These are phyloP conservation scores for Fusarium cicatricum DNA, from an alignment of 2,329 filamentous ascomycete species.

Conservation along the genomic window DNA sequence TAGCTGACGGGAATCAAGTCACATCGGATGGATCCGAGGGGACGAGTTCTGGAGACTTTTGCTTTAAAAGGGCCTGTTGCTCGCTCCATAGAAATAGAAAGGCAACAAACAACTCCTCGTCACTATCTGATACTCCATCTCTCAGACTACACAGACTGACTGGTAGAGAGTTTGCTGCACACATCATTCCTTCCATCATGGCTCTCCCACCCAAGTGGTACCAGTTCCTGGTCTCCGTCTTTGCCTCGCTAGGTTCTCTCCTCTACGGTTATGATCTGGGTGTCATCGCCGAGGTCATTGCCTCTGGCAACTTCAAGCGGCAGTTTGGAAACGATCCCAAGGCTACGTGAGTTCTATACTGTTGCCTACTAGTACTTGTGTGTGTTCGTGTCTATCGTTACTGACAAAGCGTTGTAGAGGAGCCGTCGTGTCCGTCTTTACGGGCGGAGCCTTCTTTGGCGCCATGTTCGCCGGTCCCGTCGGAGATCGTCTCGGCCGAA, in stretches of 20 bases:
- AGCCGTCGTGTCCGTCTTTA: conserved; percentile 73
- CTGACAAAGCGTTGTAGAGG: conserved; percentile 11
- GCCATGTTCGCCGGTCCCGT: conserved; percentile 68
- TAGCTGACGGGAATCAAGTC: too few relatives aligned
- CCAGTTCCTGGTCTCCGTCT: conserved; percentile 56
- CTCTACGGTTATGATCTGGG: conserved; percentile 39
- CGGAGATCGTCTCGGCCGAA: conserved; percentile 72
- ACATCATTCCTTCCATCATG: conserved; percentile 42
- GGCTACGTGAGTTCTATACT: conserved; percentile 41
- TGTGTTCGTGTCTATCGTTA: accelerated
- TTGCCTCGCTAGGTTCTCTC: conserved; percentile 38
- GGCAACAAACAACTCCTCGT: not conserved
- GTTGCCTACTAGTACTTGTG: too few relatives aligned
- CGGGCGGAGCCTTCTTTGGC: conserved; percentile 77
- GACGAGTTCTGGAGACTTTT: too few relatives aligned
- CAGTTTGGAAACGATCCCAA: conserved; percentile 50
- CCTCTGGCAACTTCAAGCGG: conserved; percentile 54
- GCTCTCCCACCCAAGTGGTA: conserved; percentile 56
- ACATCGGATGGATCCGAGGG: too few relatives aligned
- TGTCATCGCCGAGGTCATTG: conserved; percentile 59
- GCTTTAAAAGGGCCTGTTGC: not conserved
- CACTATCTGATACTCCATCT: not conserved
- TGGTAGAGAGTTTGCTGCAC: not conserved
- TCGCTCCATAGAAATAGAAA: not conserved
- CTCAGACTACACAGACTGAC: not conserved